These are phyloP conservation scores for Talaromyces nanjingensis DNA, from an alignment of 495 filamentous ascomycete species.

Conservation along the genomic window DNA sequence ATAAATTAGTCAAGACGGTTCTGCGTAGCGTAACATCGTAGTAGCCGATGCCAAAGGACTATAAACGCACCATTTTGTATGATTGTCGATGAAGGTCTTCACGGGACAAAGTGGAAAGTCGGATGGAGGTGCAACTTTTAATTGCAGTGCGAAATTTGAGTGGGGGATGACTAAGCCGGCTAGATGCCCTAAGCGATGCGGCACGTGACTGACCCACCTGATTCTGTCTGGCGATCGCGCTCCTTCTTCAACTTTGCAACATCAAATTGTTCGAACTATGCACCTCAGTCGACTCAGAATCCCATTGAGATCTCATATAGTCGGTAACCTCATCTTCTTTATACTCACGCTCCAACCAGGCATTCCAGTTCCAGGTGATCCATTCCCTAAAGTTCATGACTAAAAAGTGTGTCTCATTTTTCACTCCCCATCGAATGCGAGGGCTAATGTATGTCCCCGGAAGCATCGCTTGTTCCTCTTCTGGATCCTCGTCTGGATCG, in stretches of 20 bases:
- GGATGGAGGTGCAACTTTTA: conserved; percentile 19
- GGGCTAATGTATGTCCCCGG: no score
- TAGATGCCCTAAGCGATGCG: conserved; percentile 30
- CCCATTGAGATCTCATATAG: no score
- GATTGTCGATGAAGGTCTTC: conserved; percentile 38
- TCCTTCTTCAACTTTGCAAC: no score
- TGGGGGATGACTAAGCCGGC: conserved; percentile 37
- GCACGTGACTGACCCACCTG: conserved; percentile 1
- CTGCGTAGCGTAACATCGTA: conserved; percentile 8
- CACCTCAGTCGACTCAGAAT: no score
- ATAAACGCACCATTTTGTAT: conserved; percentile 44
- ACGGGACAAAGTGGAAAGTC: conserved; percentile 28
- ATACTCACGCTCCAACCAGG: no score
- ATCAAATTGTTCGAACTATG: no score
- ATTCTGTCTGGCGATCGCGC: no score
- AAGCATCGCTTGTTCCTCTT: background rate
- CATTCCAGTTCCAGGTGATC: no score
- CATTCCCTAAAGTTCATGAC: no score
- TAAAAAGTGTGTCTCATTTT: no score
- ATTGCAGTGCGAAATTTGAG: conserved; percentile 41
- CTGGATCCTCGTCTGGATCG: background rate
- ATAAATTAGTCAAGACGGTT: background rate
- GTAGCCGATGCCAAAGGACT: conserved; percentile 10
- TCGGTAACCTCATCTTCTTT: no score
- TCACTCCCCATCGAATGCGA: no score